These are phyloP conservation scores for Elsinoe fawcettii DNA, from an alignment of 2,329 filamentous ascomycete genomes.

Conservation along the genomic window DNA sequence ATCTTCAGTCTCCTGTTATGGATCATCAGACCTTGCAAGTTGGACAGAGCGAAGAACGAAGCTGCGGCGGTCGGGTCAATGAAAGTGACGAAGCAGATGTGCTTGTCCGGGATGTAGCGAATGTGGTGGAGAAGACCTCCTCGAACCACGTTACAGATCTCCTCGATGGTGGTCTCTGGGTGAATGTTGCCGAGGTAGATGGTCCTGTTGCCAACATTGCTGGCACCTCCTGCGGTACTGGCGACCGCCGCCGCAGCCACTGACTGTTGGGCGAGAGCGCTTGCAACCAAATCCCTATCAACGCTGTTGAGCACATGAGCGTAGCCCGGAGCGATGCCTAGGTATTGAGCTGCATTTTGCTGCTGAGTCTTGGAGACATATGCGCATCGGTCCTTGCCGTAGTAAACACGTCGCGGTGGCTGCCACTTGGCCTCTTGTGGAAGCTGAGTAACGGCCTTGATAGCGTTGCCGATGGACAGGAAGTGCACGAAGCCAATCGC, in stretches of 20 bases:
- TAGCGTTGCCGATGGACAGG: constrained; percentile 91
- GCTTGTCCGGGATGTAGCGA: constrained; percentile 98
- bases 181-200: constrained; percentile 99
- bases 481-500: constrained; percentile 97
- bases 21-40: constrained; percentile 97
- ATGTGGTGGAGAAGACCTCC: constrained; percentile 95
- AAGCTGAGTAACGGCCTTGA: constrained; percentile 94
- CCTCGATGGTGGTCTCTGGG: constrained; percentile 96
- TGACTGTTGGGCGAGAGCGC: constrained; percentile 91
- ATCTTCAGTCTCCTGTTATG: constrained; percentile 97
- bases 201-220: constrained; percentile 93
- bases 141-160: constrained; percentile 98
- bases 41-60: constrained; percentile 95
- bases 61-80: constrained; percentile 97
- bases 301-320: constrained; percentile 93
- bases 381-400: constrained; percentile 95
- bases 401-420: constrained; percentile 89
- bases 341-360: constrained; percentile 95
- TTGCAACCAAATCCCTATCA: constrained; percentile 93
- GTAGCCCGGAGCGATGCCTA: constrained; percentile 93
- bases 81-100: constrained; percentile 99
- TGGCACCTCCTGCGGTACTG: constrained; percentile 91
- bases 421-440: constrained; percentile 98
- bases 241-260: constrained; percentile 94
- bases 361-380: constrained; percentile 99